These are phyloP conservation scores for Ascochyta clinopodiicola DNA, from an alignment of 2,329 filamentous ascomycete species.

Conservation along the genomic window DNA sequence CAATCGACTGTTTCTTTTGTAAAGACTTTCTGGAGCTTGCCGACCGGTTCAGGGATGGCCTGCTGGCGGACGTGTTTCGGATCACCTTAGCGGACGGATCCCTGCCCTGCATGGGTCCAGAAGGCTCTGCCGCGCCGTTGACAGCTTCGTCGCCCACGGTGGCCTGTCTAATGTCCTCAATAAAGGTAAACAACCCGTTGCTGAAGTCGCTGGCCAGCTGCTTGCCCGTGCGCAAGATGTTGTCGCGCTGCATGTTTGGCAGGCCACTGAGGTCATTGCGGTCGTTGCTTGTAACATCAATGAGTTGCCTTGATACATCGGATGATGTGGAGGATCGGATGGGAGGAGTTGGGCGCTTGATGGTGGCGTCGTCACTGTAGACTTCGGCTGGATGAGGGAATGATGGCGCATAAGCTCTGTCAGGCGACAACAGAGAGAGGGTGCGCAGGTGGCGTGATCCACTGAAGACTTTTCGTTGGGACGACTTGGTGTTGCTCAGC, in stretches of 20 bases:
- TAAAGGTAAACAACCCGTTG: constrained; percentile 89
- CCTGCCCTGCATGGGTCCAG: constrained; percentile 38
- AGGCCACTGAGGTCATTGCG: constrained; percentile 41
- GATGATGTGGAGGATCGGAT: constrained; percentile 41
- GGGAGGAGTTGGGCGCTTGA: constrained; percentile 21
- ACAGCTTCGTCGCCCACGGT: constrained; percentile 93
- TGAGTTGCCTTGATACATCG: constrained; percentile 38
- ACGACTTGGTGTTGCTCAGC: constrained; percentile 58
- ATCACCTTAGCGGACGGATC: constrained; percentile 34
- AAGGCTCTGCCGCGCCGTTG: constrained; percentile 43
- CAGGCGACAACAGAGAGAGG: constrained; percentile 81
- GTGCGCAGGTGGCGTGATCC: constrained; percentile 68
- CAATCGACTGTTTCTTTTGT: constrained; percentile 44
- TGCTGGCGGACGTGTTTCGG: constrained; percentile 39
- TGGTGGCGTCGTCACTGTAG: constrained; percentile 32
- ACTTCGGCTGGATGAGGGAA: constrained; percentile 49
- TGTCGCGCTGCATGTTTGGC: constrained; percentile 45
- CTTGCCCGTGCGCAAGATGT: constrained; percentile 59
- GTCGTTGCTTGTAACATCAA: constrained; percentile 34
- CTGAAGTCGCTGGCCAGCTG: constrained; percentile 90
- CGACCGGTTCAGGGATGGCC: constrained; percentile 40
- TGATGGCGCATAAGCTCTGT: constrained; percentile 45
- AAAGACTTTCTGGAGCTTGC: constrained; percentile 42
- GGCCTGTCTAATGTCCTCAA: constrained; percentile 93
- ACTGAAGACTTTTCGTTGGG: constrained; percentile 66